Conservation (phyloP, 345 rosid genomes). For the Acer campestre region DNA sequence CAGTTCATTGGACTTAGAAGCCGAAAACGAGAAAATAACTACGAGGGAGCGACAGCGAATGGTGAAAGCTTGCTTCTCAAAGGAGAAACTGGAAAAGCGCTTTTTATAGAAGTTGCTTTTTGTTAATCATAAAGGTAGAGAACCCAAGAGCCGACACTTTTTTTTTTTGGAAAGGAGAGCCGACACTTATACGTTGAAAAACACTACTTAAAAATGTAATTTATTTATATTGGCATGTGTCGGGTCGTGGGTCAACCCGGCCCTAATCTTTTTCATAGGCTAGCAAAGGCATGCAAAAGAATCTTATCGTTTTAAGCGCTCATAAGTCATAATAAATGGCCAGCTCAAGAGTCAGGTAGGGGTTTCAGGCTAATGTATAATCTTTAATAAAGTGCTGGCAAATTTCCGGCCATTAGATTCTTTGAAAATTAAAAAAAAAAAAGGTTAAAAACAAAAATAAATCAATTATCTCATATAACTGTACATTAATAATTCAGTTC, state of each 20-base stretch:
- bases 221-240: not conserved
- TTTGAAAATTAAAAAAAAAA: too few species aligned
- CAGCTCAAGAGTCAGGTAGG: too few species aligned
- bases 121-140: slow-evolving; percentile 12
- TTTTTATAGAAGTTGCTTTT: slow-evolving; percentile 18
- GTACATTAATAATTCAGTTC: too few species aligned
- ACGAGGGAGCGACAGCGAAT: not conserved
- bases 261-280: not conserved
- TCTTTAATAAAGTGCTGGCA: too few species aligned
- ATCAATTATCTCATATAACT: too few species aligned
- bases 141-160: slow-evolving; percentile 64
- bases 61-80: not conserved
- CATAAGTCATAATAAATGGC: not conserved
- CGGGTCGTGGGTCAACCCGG: slow-evolving; percentile 6
- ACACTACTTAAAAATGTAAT: not conserved
- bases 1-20: slow-evolving; percentile 29
- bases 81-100: slow-evolving; percentile 13
- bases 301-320: slow-evolving; percentile 15
- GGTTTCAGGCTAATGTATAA: too few species aligned
- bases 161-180: too few species aligned
- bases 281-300: not conserved
- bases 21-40: not conserved
- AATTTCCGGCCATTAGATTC: too few species aligned
- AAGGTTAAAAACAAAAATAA: too few species aligned
- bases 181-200: slow-evolving; percentile 43